Percentiles rank a stretch among this genome's conserved stretches.
phyloP scores from a whole-genome alignment of 805 yeast genomes.

The Clavispora fructus region DNA sequence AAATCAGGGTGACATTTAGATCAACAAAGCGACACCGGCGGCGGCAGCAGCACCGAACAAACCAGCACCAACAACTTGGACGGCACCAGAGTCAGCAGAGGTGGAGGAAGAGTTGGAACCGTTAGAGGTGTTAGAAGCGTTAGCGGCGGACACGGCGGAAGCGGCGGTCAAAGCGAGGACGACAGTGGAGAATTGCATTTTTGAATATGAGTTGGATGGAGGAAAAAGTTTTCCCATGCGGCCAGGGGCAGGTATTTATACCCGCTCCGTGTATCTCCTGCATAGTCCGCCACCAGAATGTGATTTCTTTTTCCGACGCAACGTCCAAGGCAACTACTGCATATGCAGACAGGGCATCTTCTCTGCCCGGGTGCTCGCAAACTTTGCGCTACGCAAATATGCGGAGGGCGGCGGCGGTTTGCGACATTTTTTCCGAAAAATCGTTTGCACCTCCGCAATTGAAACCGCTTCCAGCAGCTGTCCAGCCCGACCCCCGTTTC shows the following conservation, averaged over 20 bases:
- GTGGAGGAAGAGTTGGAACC: slow-evolving; percentile 14
- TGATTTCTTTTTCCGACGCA: background rate
- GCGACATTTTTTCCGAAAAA: too few relatives aligned
- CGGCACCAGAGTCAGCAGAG: slow-evolving; percentile 26
- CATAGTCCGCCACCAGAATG: background rate
- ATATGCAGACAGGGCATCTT: background rate
- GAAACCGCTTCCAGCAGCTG: too few relatives aligned
- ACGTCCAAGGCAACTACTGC: background rate
- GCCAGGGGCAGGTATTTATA: background rate
- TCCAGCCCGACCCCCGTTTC: too few relatives aligned
- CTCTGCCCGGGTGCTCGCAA: background rate
- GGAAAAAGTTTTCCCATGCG: background rate
- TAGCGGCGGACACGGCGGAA: slow-evolving; percentile 33
- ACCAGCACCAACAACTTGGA: slow-evolving; percentile 31
- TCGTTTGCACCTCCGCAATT: too few relatives aligned
- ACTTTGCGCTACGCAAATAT: background rate
- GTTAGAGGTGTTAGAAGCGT: slow-evolving; percentile 20
- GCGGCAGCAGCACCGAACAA: slow-evolving; percentile 25
- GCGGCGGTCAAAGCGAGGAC: slow-evolving; percentile 35
- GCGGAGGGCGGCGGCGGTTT: too few relatives aligned
- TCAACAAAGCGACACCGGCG: slow-evolving; percentile 35
- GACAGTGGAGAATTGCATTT: slow-evolving; percentile 37
- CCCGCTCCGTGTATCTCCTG: background rate
- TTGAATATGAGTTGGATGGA: slow-evolving; percentile 1
- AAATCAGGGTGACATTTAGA: slow-evolving; percentile 18